Evolutionary conservation across 2,329 filamentous ascomycete genomes (phyloP), one percentile per base, ranked within the genome.

Genomic region (Fusarium heterosporum): DNA sequence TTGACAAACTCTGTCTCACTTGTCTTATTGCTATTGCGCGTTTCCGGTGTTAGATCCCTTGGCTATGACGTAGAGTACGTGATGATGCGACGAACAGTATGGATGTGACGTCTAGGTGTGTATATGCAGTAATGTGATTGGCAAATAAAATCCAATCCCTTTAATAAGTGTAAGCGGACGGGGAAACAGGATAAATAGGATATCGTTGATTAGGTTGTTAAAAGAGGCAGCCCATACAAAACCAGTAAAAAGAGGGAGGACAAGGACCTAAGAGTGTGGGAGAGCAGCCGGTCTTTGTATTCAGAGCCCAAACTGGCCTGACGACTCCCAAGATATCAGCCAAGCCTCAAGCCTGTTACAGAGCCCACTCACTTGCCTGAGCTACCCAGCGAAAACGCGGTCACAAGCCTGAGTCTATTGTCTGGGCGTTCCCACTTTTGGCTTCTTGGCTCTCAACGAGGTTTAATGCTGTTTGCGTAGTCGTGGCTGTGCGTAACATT

Each of bases 341-440:
- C 48, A 48, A 58, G 49, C 49, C 39, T 61, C 6, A 22, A 22
- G 46, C 55, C 26, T 45, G 34, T 36, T 36, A n/a, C 2, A 42
- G 39, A 52, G 42, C n/a, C 19, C 45, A 49, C 46, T n/a, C 28
- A 38, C 43, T 64, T 50, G 54, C 29, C 54, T 55, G 43, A 42
- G 46, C 26, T 52, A 64, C 52, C 40, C 19, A 45, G 34, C 50
- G 22, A 46, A 47, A 64, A 54, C 36, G 14, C 43, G 45, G 61
- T 61, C 61, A 65, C 61, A 55, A 47, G 61, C 61, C 16, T 17
- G 34, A 36, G 34, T 53, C 43, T 41, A 19, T 55, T 45, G 41
- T 48, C 58, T 51, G 30, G 45, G 29, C 60, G 40, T 60, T 54
- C 40, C 64, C 64, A 59, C 63, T 67, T 64, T 67, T 67, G n/a